Base-by-base conservation (phyloP, 495 filamentous ascomycete species). In the Aspergillus bertholletiae region DNA sequence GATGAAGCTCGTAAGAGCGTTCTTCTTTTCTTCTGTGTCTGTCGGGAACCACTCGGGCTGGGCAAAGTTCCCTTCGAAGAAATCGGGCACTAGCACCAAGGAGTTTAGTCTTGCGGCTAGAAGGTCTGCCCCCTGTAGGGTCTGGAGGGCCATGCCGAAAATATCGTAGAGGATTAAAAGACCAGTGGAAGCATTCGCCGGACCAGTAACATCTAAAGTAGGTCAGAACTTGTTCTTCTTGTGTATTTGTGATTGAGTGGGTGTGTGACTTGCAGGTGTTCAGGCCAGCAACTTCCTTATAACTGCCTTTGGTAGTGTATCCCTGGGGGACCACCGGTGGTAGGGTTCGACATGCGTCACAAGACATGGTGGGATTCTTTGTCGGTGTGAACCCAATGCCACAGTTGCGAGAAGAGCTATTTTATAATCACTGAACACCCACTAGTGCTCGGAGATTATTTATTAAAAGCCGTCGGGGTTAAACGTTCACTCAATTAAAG, bases 301-400 rank as follows among this genome's bases (percentile, higher is more conserved):
- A 91, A 30, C 71, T 67, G 54, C 89, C 89, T 64, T 88, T 86
- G n/a, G 76, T 64, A 8, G 63, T 68, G 66, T 91, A 92, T 12
- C 76, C 83, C 53, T 81, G 57, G 8, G 73, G 58, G 34, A 86
- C 71, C 28, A 89, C 80, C 1, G 88, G 86, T 0, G 88, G 87
- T 37, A 89, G 83, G 56, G 83, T 88, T 67, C 86, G 89, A 71
- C 85, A 89, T 51, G 88, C 87, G 70, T 84, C 80, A 57, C 65
- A 69, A 8, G 70, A 55, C 70, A 71, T 73, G 2, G 6, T 37
- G 15, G 34, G 34, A 15, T 37, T 37, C 2, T 32, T 32, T 32
- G 3, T 32, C 8, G 5, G 9, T 28, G 27, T 5, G 27, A 28
- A 8, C 13, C 13, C 13, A 13, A 34, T 5, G 30, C 30, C 13